Evolutionary conservation across 768 basidiomycete species (phyloP).

Genomic region (Hygrocybe coccinea): DNA sequence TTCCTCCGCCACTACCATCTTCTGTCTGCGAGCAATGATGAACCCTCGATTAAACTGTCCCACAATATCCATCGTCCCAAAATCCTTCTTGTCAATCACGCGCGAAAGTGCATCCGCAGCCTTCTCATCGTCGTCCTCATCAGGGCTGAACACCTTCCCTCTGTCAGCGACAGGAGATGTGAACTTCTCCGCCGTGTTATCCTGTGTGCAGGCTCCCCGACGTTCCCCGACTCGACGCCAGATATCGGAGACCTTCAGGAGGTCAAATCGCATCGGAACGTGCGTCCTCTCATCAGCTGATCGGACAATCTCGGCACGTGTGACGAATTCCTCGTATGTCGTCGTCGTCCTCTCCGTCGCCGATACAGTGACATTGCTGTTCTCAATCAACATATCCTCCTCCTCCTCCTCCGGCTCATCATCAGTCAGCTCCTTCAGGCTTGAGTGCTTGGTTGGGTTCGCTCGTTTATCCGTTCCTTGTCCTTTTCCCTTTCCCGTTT

Average conservation of each 20-base stretch:
- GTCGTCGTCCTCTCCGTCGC: constrained; percentile 14
- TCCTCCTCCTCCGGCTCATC: not conserved
- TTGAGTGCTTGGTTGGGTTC: too few species aligned
- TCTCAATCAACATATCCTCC: not conserved
- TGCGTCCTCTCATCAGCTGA: constrained; percentile 21
- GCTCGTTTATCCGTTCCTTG: too few species aligned
- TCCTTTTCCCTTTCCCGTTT: too few species aligned
- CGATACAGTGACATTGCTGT: constrained; percentile 6
- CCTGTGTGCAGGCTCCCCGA: not conserved
- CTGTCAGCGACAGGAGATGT: constrained; percentile 18
- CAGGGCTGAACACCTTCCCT: constrained; percentile 33
- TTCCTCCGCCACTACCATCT: constrained; percentile 11
- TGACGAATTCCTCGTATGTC: constrained; percentile 16
- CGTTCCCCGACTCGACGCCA: constrained; percentile 18
- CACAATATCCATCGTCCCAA: constrained; percentile 72
- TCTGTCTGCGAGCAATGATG: constrained; percentile 71
- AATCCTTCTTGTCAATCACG: constrained; percentile 84
- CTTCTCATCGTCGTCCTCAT: constrained; percentile 46
- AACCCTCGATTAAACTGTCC: constrained; percentile 98
- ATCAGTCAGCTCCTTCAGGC: too few species aligned
- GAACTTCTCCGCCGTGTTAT: not conserved
- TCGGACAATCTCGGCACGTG: constrained; percentile 41
- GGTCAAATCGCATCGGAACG: constrained; percentile 32
- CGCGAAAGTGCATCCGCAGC: constrained; percentile 69
- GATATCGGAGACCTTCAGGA: constrained; percentile 24